phyloP scores from a whole-genome alignment of 805 yeast species.

The Wickerhamomyces pijperi region DNA sequence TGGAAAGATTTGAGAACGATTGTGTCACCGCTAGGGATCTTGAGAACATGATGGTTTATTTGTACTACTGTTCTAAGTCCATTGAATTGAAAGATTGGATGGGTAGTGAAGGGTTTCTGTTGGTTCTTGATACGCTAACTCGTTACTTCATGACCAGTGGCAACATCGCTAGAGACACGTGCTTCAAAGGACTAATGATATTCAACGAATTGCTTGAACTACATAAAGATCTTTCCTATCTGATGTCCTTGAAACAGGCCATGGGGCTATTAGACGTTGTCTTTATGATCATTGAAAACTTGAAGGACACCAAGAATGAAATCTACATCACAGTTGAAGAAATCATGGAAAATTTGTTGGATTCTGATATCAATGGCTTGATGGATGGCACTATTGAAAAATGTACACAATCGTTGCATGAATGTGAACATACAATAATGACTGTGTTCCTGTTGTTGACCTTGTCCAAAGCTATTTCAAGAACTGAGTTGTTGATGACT shows the following conservation, averaged over 20 bases:
- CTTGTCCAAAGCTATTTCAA: conserved; percentile 13
- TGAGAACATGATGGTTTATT: conserved; percentile 9
- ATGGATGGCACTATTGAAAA: conserved; percentile 7
- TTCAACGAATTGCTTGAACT: conserved; percentile 15
- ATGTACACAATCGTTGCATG: conserved; percentile 8
- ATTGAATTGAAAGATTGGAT: conserved; percentile 12
- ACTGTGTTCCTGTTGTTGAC: conserved; percentile 12
- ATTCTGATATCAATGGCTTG: conserved; percentile 1
- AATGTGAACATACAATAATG: conserved; percentile 2
- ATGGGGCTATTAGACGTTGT: conserved; percentile 12
- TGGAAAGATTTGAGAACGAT: conserved; percentile 9
- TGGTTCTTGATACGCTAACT: conserved; percentile 6
- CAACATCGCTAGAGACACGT: conserved; percentile 13
- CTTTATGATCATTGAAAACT: conserved; percentile 15
- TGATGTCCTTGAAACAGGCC: conserved; percentile 4
- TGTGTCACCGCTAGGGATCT: conserved; percentile 6
- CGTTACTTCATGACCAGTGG: conserved; percentile 13
- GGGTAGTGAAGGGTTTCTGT: conserved; percentile 9
- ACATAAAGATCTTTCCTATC: conserved; percentile 6
- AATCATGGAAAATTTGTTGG: conserved; percentile 13
- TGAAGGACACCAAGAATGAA: conserved; percentile 14
- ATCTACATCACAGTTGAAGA: conserved; percentile 17
- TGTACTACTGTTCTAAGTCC: conserved; percentile 8
- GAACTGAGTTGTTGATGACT: conserved; percentile 4
- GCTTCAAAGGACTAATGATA: conserved; percentile 17